These are phyloP conservation scores for Pseudoscleropodium purum DNA, from an alignment of 225 moss, liverwort and hornwort species.

Conservation along the genomic window DNA sequence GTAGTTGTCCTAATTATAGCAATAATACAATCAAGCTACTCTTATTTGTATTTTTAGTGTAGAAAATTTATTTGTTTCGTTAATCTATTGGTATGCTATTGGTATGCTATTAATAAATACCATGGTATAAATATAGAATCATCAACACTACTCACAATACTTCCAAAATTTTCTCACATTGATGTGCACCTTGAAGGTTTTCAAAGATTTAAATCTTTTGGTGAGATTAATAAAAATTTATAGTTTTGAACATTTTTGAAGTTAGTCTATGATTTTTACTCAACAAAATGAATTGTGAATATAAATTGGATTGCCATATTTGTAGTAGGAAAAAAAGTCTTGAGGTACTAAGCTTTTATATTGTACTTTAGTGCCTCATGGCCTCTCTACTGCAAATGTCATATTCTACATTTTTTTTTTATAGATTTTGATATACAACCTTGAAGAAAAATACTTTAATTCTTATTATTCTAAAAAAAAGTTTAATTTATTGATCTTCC, in stretches of 20 bases:
- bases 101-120: not conserved
- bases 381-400: too few species aligned
- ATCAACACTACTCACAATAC: not conserved
- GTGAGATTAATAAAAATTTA: not conserved
- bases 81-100: not conserved
- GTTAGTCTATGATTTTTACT: not conserved
- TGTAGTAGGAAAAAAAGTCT: not conserved
- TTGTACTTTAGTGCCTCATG: not conserved
- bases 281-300: not conserved
- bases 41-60: not conserved
- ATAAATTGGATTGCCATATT: not conserved
- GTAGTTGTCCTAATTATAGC: not conserved
- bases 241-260: not conserved
- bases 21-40: not conserved
- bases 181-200: fast-evolving
- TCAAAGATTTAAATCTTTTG: not conserved
- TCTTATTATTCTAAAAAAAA: too few species aligned
- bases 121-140: not conserved
- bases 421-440: not conserved
- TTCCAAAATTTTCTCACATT: not conserved
- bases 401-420: not conserved
- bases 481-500: fast-evolving
- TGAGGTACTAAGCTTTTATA: not conserved
- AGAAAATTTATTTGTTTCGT: not conserved
- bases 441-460: not conserved